Percentiles rank a stretch among this genome's conserved stretches.
Evolutionary conservation across 225 moss, liverwort and hornwort genomes (phyloP).

Genomic region (Pleurozium schreberi): DNA sequence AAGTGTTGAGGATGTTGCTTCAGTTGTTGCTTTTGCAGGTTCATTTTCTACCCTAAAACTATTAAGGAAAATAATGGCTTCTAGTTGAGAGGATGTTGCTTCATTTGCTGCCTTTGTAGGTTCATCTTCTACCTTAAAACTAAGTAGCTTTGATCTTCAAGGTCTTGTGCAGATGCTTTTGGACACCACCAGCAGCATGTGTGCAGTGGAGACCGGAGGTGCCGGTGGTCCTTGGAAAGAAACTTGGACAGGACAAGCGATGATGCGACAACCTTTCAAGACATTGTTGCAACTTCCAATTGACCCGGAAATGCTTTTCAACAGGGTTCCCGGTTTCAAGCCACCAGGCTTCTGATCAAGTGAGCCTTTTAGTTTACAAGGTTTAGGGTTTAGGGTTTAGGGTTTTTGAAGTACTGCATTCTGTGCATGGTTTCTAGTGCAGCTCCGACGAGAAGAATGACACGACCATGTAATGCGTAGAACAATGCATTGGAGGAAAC

Average conservation of each 20-base stretch:
- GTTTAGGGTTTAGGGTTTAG: background rate
- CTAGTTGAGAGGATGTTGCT: background rate
- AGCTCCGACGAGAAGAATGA: background rate
- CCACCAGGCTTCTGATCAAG: constrained; percentile 37
- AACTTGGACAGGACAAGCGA: constrained; percentile 41
- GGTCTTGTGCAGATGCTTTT: constrained; percentile 37
- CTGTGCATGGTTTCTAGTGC: background rate
- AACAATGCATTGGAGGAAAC: background rate
- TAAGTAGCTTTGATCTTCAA: background rate
- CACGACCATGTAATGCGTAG: background rate
- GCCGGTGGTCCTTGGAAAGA: constrained; percentile 48
- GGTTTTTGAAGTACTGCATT: background rate
- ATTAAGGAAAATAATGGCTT: background rate
- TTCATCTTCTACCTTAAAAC: background rate
- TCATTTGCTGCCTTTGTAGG: background rate
- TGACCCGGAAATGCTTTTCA: constrained; percentile 42
- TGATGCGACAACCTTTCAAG: constrained; percentile 55
- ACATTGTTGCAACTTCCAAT: constrained; percentile 69
- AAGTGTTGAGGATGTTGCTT: background rate
- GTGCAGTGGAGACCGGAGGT: constrained; percentile 66
- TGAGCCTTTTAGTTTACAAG: too few species aligned
- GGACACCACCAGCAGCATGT: constrained; percentile 67
- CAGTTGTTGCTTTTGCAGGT: background rate
- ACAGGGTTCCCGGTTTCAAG: constrained; percentile 30
- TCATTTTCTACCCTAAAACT: too few species aligned